phyloP scores from a whole-genome alignment of 805 yeast genomes.

The Candida adriatica region DNA sequence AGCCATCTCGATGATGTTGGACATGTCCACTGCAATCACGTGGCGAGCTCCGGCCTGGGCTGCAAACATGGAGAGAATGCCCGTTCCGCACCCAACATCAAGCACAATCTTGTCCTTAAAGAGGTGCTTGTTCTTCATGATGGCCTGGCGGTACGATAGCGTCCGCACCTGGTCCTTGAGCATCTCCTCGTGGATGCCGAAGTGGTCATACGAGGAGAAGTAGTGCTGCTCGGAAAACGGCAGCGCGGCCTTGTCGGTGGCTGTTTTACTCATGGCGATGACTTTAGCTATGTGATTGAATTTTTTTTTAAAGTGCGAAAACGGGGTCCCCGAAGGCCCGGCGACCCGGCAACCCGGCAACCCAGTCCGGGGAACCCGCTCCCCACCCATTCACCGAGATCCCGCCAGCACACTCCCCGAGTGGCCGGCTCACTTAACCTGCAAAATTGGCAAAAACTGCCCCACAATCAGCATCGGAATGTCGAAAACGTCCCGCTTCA shows the following conservation, averaged over 20 bases:
- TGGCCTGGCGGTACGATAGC: slow-evolving; percentile 84
- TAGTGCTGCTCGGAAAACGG: slow-evolving; percentile 85
- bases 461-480: slow-evolving; percentile 82
- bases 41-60: slow-evolving; percentile 98
- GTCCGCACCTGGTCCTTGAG: slow-evolving; percentile 93
- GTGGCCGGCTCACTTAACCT: slow-evolving; percentile 12
- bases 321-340: no score
- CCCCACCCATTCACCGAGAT: no score
- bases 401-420: no score
- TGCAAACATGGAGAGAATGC: slow-evolving; percentile 95
- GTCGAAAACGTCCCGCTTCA: slow-evolving; percentile 75
- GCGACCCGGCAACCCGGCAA: no score
- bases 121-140: slow-evolving; percentile 78
- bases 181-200: slow-evolving; percentile 98
- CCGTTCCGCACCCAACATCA: slow-evolving; percentile 99
- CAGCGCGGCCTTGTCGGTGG: slow-evolving; percentile 59
- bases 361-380: no score
- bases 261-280: no score
- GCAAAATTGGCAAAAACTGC: slow-evolving; percentile 64
- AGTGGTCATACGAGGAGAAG: slow-evolving; percentile 92
- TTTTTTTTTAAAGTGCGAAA: no score
- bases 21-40: slow-evolving; percentile 96
- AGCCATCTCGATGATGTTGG: slow-evolving; percentile 96
- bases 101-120: slow-evolving; percentile 91
- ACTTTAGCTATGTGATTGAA: no score